Percentiles rank a stretch among this genome's conserved stretches.
phyloP scores from a whole-genome alignment of 163 green algal genomes.

The Prototheca stagnorum region DNA sequence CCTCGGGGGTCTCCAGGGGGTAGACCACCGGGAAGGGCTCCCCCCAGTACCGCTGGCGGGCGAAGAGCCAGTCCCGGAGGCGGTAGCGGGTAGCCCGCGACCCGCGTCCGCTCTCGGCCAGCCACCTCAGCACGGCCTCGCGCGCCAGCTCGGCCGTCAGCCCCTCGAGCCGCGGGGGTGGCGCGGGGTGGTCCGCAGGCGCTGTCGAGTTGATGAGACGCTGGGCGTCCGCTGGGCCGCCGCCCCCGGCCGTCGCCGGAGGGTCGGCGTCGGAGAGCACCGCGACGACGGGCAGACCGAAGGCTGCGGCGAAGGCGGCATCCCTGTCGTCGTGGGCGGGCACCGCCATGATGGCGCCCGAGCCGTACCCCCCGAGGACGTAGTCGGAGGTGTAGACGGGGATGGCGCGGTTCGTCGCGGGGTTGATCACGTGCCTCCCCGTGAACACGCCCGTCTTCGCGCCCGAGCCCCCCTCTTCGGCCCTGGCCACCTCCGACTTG shows the following conservation, averaged over 20 bases:
- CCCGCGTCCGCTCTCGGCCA: slow-evolving; percentile 38
- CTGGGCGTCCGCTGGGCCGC: slow-evolving; percentile 86
- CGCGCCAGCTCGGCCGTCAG: slow-evolving; percentile 29
- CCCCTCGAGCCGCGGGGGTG: no score
- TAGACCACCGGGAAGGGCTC: slow-evolving; percentile 95
- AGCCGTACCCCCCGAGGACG: slow-evolving; percentile 82
- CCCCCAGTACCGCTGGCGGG: slow-evolving; percentile 95
- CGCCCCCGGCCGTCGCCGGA: slow-evolving; percentile 79
- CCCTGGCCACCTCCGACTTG: slow-evolving; percentile 89
- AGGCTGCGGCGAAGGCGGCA: slow-evolving; percentile 93
- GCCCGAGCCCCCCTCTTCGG: slow-evolving; percentile 20
- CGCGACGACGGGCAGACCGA: slow-evolving; percentile 51
- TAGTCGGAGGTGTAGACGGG: slow-evolving; percentile 96
- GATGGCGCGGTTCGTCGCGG: slow-evolving; percentile 55
- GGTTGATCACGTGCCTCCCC: background rate
- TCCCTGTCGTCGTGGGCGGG: slow-evolving; percentile 62
- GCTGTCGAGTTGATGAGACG: slow-evolving; percentile 56
- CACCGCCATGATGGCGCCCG: slow-evolving; percentile 58
- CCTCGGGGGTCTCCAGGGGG: slow-evolving; percentile 31
- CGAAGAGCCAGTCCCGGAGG: slow-evolving; percentile 95
- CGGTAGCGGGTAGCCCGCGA: slow-evolving; percentile 53
- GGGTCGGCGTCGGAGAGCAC: background rate
- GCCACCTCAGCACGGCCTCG: slow-evolving; percentile 40
- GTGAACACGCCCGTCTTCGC: background rate
- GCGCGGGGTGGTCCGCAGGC: no score